Evolutionary conservation across 306 rosid species (phyloP).

Genomic region (Sicyos baderoa): DNA sequence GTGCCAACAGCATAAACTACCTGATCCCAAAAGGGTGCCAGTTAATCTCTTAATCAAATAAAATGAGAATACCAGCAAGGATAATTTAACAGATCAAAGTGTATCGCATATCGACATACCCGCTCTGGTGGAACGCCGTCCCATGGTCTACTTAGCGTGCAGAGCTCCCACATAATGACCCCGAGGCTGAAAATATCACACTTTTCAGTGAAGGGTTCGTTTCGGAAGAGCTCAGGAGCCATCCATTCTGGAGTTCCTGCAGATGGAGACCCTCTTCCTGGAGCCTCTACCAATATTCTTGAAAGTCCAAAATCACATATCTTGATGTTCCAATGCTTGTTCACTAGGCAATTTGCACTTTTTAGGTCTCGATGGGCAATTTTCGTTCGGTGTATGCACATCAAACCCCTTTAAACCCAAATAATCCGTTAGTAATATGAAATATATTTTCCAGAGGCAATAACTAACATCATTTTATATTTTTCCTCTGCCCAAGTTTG

Average conservation of each 20-base stretch:
- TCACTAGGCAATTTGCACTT: conserved; percentile 94
- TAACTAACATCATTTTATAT: too few relatives aligned
- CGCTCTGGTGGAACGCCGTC: conserved; percentile 82
- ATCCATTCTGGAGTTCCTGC: conserved; percentile 99
- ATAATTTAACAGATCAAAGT: too few relatives aligned
- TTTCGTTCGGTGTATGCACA: conserved; percentile 98
- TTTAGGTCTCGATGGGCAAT: conserved; percentile 88
- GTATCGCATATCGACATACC: conserved; percentile 31
- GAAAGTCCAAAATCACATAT: conserved; percentile 99
- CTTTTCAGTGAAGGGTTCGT: conserved; percentile 87
- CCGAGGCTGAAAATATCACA: conserved; percentile 98
- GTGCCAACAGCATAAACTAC: conserved; percentile 87
- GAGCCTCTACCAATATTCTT: conserved; percentile 51
- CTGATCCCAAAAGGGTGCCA: conserved; percentile 33
- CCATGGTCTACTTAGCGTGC: conserved; percentile 88
- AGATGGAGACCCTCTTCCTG: conserved; percentile 59
- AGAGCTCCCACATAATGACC: conserved; percentile 96
- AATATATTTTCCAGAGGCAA: too few relatives aligned
- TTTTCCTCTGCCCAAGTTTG: too few relatives aligned
- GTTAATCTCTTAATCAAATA: background rate
- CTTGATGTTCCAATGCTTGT: conserved; percentile 88
- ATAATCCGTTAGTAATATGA: too few relatives aligned
- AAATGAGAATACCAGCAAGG: background rate
- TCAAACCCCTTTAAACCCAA: conserved; percentile 96
- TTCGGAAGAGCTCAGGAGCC: conserved; percentile 98